Percentiles rank a stretch among this genome's conserved stretches.
Conservation (phyloP, 2,329 filamentous ascomycete species). For the Myriosclerotinia curreyana region DNA sequence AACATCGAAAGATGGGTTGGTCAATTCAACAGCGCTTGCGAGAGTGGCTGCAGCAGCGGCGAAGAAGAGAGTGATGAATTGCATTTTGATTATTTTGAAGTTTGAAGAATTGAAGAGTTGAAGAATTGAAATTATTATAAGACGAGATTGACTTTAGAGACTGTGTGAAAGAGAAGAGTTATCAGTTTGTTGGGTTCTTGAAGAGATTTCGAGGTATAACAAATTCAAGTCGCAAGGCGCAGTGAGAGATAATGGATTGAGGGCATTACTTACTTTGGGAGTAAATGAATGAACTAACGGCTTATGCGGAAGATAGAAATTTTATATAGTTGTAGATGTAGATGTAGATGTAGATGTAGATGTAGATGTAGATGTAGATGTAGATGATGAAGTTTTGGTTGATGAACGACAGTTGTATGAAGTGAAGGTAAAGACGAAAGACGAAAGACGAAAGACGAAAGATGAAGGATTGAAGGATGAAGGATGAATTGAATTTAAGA, state of each 20-base stretch:
- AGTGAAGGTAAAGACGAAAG: too few relatives aligned
- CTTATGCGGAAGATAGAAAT: neutral
- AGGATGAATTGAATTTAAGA: neutral
- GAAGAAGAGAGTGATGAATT: slow-evolving; percentile 34
- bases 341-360: too few relatives aligned
- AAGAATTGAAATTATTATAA: slow-evolving; percentile 8
- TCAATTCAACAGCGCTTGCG: slow-evolving; percentile 32
- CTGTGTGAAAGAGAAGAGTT: neutral
- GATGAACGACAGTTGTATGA: slow-evolving; percentile 7
- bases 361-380: too few relatives aligned
- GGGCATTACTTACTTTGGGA: neutral
- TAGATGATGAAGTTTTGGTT: neutral
- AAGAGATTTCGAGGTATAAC: neutral
- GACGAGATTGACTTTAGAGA: neutral
- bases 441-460: too few relatives aligned
- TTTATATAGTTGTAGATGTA: too few relatives aligned
- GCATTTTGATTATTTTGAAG: slow-evolving; percentile 31
- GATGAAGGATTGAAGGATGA: neutral
- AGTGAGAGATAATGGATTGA: neutral
- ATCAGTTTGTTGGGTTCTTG: neutral
- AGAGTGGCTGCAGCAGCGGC: slow-evolving; percentile 29
- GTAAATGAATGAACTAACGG: neutral
- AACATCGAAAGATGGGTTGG: slow-evolving; percentile 33
- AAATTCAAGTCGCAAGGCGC: neutral
- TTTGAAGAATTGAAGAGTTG: slow-evolving; percentile 23